Conservation (phyloP, 75 land plant species). For the Sequoiadendron giganteum region DNA sequence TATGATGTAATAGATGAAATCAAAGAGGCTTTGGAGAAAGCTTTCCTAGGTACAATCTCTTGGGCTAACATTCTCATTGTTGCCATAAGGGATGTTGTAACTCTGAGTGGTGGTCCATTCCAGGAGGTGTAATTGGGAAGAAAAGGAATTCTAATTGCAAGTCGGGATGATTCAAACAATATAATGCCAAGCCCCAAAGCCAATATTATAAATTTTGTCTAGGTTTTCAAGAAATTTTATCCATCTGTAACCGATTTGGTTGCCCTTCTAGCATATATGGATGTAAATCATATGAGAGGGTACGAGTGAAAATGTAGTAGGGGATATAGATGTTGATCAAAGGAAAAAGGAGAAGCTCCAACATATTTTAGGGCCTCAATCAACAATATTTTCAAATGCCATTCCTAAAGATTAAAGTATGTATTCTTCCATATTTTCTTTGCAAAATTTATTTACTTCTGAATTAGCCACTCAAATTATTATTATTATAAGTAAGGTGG, state of each 20-base stretch:
- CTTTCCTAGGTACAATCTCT: conserved; percentile 52
- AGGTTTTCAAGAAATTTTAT: conserved; percentile 40
- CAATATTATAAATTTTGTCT: conserved; percentile 47
- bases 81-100: conserved; percentile 63
- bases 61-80: conserved; percentile 67
- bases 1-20: conserved; percentile 63
- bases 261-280: conserved; percentile 38
- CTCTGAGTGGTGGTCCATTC: conserved; percentile 63
- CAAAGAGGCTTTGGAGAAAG: conserved; percentile 47
- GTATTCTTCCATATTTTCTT: too few species aligned
- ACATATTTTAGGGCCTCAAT: too few species aligned
- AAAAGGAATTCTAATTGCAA: conserved; percentile 61
- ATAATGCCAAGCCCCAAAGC: conserved; percentile 71
- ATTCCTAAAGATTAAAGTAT: too few species aligned
- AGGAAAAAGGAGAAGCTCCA: too few species aligned
- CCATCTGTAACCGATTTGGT: conserved; percentile 63
- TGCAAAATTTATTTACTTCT: too few species aligned
- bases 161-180: conserved; percentile 47
- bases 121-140: conserved; percentile 72
- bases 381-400: too few species aligned
- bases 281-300: too few species aligned
- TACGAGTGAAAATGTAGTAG: too few species aligned
- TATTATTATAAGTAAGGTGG: too few species aligned
- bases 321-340: too few species aligned
- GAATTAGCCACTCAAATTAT: too few species aligned